Conservation (phyloP, 495 filamentous ascomycete species). For the Penicillium pancosmium region DNA sequence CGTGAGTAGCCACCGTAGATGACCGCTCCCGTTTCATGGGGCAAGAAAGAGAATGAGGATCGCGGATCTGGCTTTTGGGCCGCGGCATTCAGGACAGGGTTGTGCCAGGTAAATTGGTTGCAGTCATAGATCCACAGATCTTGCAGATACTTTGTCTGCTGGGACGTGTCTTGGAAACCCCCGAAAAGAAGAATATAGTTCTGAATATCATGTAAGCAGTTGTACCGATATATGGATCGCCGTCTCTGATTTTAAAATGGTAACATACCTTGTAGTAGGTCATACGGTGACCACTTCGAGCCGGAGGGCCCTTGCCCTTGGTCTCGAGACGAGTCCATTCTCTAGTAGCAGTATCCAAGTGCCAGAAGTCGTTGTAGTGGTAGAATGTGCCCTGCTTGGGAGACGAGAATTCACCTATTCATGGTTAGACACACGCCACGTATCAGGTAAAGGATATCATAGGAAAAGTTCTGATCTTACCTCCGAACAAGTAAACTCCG, state of each 20-base stretch:
- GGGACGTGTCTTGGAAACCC: conserved; percentile 94
- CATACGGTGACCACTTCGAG: conserved; percentile 92
- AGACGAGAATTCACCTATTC: conserved; percentile 60
- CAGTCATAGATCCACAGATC: conserved; percentile 71
- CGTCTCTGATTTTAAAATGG: conserved; percentile 21
- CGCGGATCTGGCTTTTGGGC: conserved; percentile 86
- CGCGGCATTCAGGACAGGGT: conserved; percentile 67
- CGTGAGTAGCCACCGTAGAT: conserved; percentile 92
- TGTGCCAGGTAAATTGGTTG: conserved; percentile 75
- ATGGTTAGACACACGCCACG: conserved; percentile 3
- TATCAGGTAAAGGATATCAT: background rate
- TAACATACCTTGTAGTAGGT: conserved; percentile 75
- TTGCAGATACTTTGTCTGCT: conserved; percentile 86
- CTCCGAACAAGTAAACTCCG: conserved; percentile 91
- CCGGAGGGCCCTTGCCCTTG: conserved; percentile 86
- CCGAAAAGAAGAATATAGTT: conserved; percentile 76
- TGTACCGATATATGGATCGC: conserved; percentile 25
- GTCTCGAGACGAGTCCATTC: conserved; percentile 90
- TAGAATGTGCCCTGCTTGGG: conserved; percentile 99
- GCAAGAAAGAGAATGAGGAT: conserved; percentile 86
- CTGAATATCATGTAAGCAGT: conserved; percentile 27
- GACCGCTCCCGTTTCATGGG: conserved; percentile 85
- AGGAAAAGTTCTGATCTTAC: conserved; percentile 34
- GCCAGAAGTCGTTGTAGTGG: conserved; percentile 99
- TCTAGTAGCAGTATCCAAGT: conserved; percentile 74